These are phyloP conservation scores for Byssothecium circinans DNA, from an alignment of 2,329 filamentous ascomycete species.

Conservation along the genomic window DNA sequence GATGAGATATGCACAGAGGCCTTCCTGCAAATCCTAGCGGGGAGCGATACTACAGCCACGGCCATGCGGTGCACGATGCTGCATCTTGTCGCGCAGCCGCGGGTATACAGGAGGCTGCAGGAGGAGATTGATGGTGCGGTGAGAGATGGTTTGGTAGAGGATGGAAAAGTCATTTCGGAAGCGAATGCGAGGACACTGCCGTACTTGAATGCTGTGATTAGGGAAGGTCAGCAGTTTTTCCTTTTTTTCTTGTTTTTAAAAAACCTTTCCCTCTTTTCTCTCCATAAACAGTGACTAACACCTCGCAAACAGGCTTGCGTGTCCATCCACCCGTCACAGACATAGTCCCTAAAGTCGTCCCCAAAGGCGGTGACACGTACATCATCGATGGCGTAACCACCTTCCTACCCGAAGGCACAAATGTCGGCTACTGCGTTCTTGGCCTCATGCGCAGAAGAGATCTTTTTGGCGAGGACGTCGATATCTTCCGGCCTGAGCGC, in stretches of 20 bases:
- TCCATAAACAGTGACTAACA: too few species aligned
- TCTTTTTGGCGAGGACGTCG: conserved; percentile 43
- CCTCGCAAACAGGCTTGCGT: conserved; percentile 24
- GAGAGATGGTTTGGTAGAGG: conserved; percentile 12
- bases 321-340: conserved; percentile 43
- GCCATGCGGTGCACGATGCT: conserved; percentile 56
- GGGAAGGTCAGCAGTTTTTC: conserved; percentile 32
- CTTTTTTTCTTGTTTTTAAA: too few species aligned
- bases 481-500: conserved; percentile 51
- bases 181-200: conserved; percentile 40
- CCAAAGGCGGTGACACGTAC: conserved; percentile 28
- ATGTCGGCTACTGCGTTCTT: conserved; percentile 28
- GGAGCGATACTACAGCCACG: conserved; percentile 60
- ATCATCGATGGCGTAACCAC: conserved; percentile 18
- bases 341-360: conserved; percentile 28
- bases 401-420: conserved; percentile 31
- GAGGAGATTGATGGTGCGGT: conserved; percentile 49
- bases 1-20: conserved; percentile 46
- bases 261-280: too few species aligned
- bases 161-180: conserved; percentile 51
- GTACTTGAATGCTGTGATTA: conserved; percentile 51
- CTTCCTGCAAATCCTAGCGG: conserved; percentile 53
- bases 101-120: conserved; percentile 48
- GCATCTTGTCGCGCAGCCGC: conserved; percentile 53
- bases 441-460: conserved; percentile 23